A percentile compares a stretch with the other conserved stretches of the same genome.
phyloP scores from a whole-genome alignment of 2,329 filamentous ascomycete species.

The Neurospora crassa region DNA sequence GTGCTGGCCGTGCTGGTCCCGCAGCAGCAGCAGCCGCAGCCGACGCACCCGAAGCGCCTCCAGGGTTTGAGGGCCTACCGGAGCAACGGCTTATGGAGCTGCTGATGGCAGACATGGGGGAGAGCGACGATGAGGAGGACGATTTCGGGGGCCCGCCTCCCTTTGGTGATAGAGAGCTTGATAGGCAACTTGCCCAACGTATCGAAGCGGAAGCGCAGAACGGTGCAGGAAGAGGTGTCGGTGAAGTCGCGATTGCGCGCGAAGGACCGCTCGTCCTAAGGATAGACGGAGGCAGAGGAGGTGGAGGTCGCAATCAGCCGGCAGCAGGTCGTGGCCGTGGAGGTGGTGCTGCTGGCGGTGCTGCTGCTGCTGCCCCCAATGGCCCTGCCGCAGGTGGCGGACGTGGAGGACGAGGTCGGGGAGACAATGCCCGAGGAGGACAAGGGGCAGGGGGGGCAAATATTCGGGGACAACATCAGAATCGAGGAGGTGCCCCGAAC shows the following conservation, averaged over 20 bases:
- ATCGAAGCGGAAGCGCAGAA: conserved; percentile 10
- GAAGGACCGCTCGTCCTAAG: conserved; percentile 49
- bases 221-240: conserved; percentile 20
- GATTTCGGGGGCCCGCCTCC: not conserved
- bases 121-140: conserved; percentile 25
- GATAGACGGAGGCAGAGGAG: conserved; percentile 25
- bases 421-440: not conserved
- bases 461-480: conserved; percentile 4
- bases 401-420: conserved; percentile 3
- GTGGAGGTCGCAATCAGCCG: conserved; percentile 22
- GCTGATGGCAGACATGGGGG: conserved; percentile 21
- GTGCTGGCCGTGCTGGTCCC: not conserved
- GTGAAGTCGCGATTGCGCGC: conserved; percentile 36
- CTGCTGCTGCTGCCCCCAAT: conserved; percentile 6
- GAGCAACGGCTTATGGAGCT: conserved; percentile 2
- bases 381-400: conserved; percentile 4
- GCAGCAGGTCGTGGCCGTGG: conserved; percentile 18
- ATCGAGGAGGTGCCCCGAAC: conserved; percentile 4
- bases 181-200: conserved; percentile 1
- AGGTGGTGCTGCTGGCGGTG: conserved; percentile 15
- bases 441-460: conserved; percentile 4
- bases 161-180: not conserved
- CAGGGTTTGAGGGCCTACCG: not conserved
- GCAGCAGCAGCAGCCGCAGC: not conserved
- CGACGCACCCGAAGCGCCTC: not conserved